Evolutionary conservation across 1,284 basidiomycete genomes (phyloP), one percentile per base, ranked within the genome.

Genomic region (Leccinum proximum): DNA sequence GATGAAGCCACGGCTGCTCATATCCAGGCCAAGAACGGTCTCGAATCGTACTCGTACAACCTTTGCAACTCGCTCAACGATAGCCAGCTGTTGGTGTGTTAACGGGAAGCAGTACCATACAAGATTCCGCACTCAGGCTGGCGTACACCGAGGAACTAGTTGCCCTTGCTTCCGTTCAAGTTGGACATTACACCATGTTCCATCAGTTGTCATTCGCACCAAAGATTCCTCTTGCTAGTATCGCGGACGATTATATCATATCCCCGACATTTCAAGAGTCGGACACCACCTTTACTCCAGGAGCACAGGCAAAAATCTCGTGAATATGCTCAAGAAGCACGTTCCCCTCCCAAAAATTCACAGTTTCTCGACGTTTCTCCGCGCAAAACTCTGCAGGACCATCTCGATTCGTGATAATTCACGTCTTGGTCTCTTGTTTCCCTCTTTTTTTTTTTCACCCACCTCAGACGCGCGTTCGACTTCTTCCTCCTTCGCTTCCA

Each of bases 41-140:
- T 97, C 74, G 96, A 97, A 81, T 95, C 94, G 3, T 98, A 97
- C 81, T 79, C 96, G 8, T 99, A 97, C 89, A 97, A 96, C 83
- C 88, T 99, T 66, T 93, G 96, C 72, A 96, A 97, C 84, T 92
- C 94, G 13, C 77, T 97, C 68, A 86, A 79, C 66, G 92, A 94
- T 75, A 89, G 92, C 76, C 94, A 96, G 80, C 84, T 94, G 37
- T 50, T 14, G 67, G 66, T 14, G 69, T 66, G 1, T 69, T 69
- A 70, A 60, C 68, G 68, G 64, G 69, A 74, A 42, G 69, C 72
- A 64, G 68, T 75, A 26, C 67, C 69, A 64, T 69, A 40, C 70
- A 75, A 5, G 71, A 74, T 62, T 73, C 67, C 53, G 71, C 63
- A 58, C n/a, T n/a, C n/a, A n/a, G n/a, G n/a, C 58, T 79, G 37